Conservation (phyloP, 495 filamentous ascomycete species). For the Aspergillus nanangensis region DNA sequence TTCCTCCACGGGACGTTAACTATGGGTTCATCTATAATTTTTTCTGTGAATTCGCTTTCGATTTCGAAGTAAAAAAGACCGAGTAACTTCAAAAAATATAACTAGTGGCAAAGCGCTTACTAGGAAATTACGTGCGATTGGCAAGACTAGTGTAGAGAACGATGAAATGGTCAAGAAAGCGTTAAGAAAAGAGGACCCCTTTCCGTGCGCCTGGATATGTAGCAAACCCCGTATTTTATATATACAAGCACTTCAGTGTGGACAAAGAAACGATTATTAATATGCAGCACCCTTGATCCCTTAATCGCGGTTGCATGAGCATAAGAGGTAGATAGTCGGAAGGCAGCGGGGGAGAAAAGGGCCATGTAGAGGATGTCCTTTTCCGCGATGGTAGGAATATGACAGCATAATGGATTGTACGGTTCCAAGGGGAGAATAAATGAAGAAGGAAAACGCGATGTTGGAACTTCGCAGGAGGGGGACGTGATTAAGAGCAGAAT, state of each 20-base stretch:
- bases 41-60: no score
- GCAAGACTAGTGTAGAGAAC: neutral
- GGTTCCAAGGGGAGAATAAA: constrained; percentile 3
- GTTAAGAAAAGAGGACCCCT: neutral
- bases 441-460: constrained; percentile 3
- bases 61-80: no score
- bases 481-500: no score
- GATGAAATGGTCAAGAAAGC: neutral
- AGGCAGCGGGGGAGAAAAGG: neutral
- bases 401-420: no score
- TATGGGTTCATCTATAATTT: no score
- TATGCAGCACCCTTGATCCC: neutral
- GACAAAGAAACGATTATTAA: neutral
- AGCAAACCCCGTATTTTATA: neutral
- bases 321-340: neutral
- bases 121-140: no score
- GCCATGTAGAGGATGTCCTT: neutral
- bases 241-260: neutral
- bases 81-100: neutral
- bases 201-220: constrained; percentile 1
- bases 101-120: no score
- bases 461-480: no score
- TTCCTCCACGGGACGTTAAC: no score
- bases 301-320: neutral
- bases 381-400: neutral